Base-by-base conservation (phyloP, 2,329 filamentous ascomycete species). In the Tolypocladium tundrense region DNA sequence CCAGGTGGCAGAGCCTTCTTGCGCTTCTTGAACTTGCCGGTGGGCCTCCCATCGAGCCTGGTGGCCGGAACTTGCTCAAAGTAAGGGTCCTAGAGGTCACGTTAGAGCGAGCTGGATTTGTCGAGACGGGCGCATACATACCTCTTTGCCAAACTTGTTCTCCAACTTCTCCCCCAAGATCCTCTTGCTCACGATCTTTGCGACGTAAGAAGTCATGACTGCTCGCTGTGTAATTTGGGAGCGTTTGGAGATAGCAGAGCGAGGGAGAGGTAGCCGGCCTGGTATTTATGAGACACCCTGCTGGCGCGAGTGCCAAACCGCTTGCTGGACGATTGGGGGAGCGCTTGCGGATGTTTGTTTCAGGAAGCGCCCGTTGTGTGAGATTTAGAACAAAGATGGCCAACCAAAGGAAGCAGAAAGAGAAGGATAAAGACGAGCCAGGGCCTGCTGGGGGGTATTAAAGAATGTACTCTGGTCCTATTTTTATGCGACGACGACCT, bases 1-100 rank as follows among this genome's bases (percentile, higher is more conserved):
- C 93, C 93, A 33, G 84, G 83, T 0, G 92, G 92, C 41, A 92
- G 77, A 27, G 90, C 88, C 75, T 95, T 96, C 76, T 88, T 90
- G 69, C 87, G 83, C 73, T 89, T 96, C 78, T 91, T 93, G 58
- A 81, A 79, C 70, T 91, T 95, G 66, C 84, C 85, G 3, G 71
- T 81, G 33, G 86, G 84, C 57, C 78, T 83, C 59, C 85, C 85
- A 63, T 85, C 75, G 48, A 88, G 77, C 61, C 85, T 82, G 10
- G 88, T 89, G 48, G 92, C 87, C 27, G 87, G 85, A 41, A 96
- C 85, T 64, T 85, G 80, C 71, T 96, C 90, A 67, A 92, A 96
- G 75, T 91, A 96, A 7, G 92, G 91, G 69, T 97, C 92, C 90
- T 97, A 58, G 41, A 61, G 56, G 51, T 13, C 31, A 37, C 19